Percentiles rank a stretch among this genome's conserved stretches.
Conservation (phyloP, 139 green algal species). For the Microglena sp. region DNA sequence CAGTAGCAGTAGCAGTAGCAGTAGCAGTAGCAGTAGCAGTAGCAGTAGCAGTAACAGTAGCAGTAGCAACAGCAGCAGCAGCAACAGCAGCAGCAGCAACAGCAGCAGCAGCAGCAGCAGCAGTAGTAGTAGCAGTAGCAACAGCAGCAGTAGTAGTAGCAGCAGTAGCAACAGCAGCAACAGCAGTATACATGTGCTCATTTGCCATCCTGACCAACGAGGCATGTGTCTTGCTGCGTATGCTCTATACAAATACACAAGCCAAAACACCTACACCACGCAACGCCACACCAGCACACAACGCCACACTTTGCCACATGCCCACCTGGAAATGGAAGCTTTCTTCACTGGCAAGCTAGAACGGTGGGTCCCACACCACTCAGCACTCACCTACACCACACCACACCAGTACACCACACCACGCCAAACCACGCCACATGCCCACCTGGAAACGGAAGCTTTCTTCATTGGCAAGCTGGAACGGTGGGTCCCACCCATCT, state of each 20-base stretch:
- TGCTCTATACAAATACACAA: not conserved
- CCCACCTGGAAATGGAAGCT: slow-evolving; percentile 6
- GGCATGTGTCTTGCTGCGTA: not conserved
- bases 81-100: too few species aligned
- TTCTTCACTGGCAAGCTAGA: not conserved
- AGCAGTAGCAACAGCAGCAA: too few species aligned
- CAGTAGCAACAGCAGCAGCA: too few species aligned
- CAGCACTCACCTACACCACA: not conserved
- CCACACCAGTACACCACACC: not conserved
- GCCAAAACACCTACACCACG: not conserved
- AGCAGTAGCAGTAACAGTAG: too few species aligned
- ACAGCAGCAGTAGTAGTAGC: too few species aligned
- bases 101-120: too few species aligned
- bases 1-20: too few species aligned
- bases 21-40: too few species aligned
- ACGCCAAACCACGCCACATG: not conserved
- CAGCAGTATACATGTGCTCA: too few species aligned
- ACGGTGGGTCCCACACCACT: not conserved
- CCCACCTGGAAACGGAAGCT: slow-evolving; percentile 6
- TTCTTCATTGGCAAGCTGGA: not conserved
- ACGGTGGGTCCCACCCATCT: slow-evolving; percentile 44
- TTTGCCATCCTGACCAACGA: not conserved
- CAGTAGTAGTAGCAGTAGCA: too few species aligned
- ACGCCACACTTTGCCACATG: not conserved
- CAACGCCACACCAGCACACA: not conserved